These are phyloP conservation scores for Schoenoplectus tabernaemontani DNA, from an alignment of 202 grass and related monocot species.

Conservation along the genomic window DNA sequence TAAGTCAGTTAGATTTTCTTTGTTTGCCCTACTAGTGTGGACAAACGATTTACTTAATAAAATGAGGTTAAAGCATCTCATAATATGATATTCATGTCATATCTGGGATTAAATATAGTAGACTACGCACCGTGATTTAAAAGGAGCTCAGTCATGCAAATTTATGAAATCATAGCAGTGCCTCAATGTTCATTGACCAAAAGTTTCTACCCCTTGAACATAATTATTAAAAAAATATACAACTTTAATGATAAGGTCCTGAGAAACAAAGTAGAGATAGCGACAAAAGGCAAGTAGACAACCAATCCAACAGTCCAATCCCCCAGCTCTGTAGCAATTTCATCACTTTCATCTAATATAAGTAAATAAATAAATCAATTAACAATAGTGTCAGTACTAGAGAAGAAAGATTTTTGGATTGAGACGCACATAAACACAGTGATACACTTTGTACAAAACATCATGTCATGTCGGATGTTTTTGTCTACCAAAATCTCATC, in stretches of 20 bases:
- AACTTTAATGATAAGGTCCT: conserved; percentile 2
- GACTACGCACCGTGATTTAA: not conserved
- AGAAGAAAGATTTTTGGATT: not conserved
- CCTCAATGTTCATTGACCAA: not conserved
- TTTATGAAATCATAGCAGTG: not conserved
- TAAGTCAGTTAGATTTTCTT: no score
- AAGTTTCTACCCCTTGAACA: not conserved
- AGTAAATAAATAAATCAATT: not conserved
- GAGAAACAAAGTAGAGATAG: conserved; percentile 14
- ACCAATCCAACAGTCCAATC: conserved; percentile 16
- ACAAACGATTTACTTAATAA: not conserved
- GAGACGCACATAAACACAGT: not conserved
- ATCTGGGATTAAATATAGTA: not conserved
- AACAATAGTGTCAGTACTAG: not conserved
- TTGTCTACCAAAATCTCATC: conserved; percentile 30
- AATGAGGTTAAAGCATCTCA: not conserved
- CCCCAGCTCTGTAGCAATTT: not conserved
- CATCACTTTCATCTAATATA: not conserved
- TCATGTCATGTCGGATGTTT: conserved; percentile 32
- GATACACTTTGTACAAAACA: conserved; percentile 19
- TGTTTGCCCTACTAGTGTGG: no score
- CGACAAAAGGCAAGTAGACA: conserved; percentile 5
- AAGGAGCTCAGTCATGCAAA: not conserved
- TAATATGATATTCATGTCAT: conserved; percentile 7
- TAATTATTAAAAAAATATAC: conserved; percentile 3